These are phyloP conservation scores for Penicillium sp. DNA, from an alignment of 2,329 filamentous ascomycete genomes.

Conservation along the genomic window DNA sequence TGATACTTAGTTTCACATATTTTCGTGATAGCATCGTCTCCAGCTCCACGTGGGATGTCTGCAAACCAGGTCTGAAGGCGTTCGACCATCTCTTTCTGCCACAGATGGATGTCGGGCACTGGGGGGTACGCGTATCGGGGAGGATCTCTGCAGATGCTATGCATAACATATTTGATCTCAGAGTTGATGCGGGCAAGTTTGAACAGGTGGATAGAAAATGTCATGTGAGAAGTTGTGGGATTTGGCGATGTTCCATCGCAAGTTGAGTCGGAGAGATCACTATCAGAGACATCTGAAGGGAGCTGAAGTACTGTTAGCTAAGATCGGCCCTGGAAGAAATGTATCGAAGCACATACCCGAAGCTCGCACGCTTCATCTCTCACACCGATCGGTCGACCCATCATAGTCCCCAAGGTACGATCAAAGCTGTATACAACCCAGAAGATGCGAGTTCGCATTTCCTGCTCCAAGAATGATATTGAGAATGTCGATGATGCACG, in stretches of 20 bases:
- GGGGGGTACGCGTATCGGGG: slow-evolving; percentile 51
- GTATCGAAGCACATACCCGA: slow-evolving; percentile 33
- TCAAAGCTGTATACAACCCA: slow-evolving; percentile 55
- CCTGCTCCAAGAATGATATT: slow-evolving; percentile 50
- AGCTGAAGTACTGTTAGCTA: slow-evolving; percentile 10
- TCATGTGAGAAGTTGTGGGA: slow-evolving; percentile 30
- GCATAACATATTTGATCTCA: slow-evolving; percentile 57
- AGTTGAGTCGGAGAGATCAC: slow-evolving; percentile 10
- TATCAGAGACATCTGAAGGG: slow-evolving; percentile 21
- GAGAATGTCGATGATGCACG: slow-evolving; percentile 33
- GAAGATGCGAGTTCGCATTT: slow-evolving; percentile 55
- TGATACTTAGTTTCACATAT: slow-evolving; percentile 50
- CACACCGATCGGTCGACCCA: slow-evolving; percentile 55
- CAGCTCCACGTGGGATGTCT: slow-evolving; percentile 32
- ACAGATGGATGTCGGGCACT: slow-evolving; percentile 44
- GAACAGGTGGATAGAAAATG: slow-evolving; percentile 50
- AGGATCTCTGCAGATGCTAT: slow-evolving; percentile 49
- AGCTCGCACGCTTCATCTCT: slow-evolving; percentile 56
- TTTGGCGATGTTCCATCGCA: background rate
- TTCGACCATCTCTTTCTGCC: slow-evolving; percentile 46
- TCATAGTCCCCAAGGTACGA: slow-evolving; percentile 52
- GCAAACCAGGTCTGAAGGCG: slow-evolving; percentile 42
- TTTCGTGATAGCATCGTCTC: slow-evolving; percentile 10
- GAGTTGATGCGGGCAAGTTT: slow-evolving; percentile 47
- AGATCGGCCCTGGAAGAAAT: background rate